Base-by-base conservation (phyloP, 1,284 basidiomycete genomes). In the Hemileia vastatrix region DNA sequence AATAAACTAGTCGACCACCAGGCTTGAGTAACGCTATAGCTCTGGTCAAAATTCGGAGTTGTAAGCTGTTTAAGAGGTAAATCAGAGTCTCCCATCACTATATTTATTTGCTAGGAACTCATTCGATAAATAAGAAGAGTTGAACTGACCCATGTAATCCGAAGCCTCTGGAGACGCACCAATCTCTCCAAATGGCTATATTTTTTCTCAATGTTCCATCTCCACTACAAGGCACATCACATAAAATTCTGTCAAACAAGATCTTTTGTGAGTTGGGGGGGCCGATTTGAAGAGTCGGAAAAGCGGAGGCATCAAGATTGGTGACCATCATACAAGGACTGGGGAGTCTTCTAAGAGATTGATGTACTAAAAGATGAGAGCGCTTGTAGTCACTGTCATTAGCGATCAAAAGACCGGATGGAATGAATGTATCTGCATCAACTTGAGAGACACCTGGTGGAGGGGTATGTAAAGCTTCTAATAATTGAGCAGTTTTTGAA, bases 121-220 rank as follows among this genome's bases (percentile, higher is more conserved):
- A 11, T 45, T 6, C 52, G 6, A 3, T 13, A 55, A 19, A 18
- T 57, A 18, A 3, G 13, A 23, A 18, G 11, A 13, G 36, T 33
- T 2, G 8, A 54, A 79, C 83, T 53, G 71, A 91, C 90, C 82
- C 77, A 76, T 97, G 94, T 64, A 98, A 76, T 6, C 90, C 89
- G 73, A 94, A 91, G 9, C 88, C 94, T 75, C 95, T 91, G 75
- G 84, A 83, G 3, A 86, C 83, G 33, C 83, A 83, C 93, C 94
- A 98, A 59, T 83, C 83, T 75, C 87, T 88, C 95, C 95, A 99
- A 63, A 99, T 95, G 1, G 86, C 88, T 18, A 88, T 76, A 76
- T 98, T 98, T 80, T 98, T 98, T 65, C 95, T 80, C 66, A 97
- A 77, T 0, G 95, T 99, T 0, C 93, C 95, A 76, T 99, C 95